Conservation (phyloP, 257 asterid genomes). For the Craterostigma plantagineum region DNA sequence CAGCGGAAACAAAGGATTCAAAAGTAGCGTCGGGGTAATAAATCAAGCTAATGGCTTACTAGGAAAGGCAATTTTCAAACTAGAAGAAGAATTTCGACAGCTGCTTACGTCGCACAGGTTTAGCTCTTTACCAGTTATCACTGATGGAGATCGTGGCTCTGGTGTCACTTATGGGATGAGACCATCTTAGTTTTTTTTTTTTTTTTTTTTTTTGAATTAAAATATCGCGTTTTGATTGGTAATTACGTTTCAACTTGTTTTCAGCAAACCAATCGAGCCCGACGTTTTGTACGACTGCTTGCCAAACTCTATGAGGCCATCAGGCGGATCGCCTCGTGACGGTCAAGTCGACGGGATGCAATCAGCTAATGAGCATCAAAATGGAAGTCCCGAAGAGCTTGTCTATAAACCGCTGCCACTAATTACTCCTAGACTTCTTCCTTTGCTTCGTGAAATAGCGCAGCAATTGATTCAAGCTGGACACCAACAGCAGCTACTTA, state of each 20-base stretch:
- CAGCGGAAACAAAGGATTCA: slow-evolving; percentile 37
- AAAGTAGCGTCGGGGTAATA: slow-evolving; percentile 46
- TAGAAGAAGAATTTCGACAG: slow-evolving; percentile 83
- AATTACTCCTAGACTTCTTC: slow-evolving; percentile 63
- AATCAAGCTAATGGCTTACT: slow-evolving; percentile 55
- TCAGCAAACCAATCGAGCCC: slow-evolving; percentile 93
- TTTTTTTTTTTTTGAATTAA: too few relatives aligned
- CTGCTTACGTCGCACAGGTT: slow-evolving; percentile 68
- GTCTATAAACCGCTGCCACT: slow-evolving; percentile 61
- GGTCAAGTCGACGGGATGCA: slow-evolving; percentile 28
- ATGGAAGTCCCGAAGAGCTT: slow-evolving; percentile 34
- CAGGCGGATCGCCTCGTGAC: slow-evolving; percentile 47
- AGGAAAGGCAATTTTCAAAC: slow-evolving; percentile 46
- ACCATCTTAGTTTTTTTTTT: too few relatives aligned
- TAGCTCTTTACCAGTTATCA: not conserved
- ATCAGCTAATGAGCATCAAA: slow-evolving; percentile 30
- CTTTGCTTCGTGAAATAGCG: slow-evolving; percentile 52
- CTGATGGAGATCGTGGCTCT: not conserved
- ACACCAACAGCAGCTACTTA: slow-evolving; percentile 51
- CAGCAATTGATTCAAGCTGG: slow-evolving; percentile 75
- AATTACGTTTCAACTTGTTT: slow-evolving; percentile 12
- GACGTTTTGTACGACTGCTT: slow-evolving; percentile 82
- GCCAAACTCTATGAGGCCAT: slow-evolving; percentile 64
- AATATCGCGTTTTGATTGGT: not conserved
- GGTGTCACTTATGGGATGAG: not conserved